Conservation (phyloP, 352 stramenopile genomes). For the Peronosclerospora sorghi region DNA sequence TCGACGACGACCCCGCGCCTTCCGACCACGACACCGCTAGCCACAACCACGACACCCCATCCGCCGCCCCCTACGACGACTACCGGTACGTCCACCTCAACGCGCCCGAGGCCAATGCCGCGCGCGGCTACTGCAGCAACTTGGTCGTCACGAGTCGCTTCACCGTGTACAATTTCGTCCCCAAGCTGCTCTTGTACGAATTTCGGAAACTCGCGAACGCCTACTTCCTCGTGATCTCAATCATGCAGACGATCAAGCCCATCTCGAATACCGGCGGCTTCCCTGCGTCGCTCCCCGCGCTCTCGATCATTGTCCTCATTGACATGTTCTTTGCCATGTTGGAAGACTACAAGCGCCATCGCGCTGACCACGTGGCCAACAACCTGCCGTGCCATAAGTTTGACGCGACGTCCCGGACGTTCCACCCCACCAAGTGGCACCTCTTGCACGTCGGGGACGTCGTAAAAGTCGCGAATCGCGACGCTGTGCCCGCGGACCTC, state of each 20-base stretch:
- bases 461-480: slow-evolving; percentile 83
- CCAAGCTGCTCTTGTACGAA: slow-evolving; percentile 86
- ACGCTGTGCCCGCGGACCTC: slow-evolving; percentile 79
- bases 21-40: neutral
- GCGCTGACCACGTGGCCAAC: slow-evolving; percentile 81
- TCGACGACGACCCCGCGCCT: slow-evolving; percentile 12
- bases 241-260: slow-evolving; percentile 85
- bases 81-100: slow-evolving; percentile 75
- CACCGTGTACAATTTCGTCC: slow-evolving; percentile 85
- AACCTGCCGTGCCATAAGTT: slow-evolving; percentile 52
- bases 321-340: slow-evolving; percentile 87
- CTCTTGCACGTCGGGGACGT: slow-evolving; percentile 81
- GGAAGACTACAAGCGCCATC: slow-evolving; percentile 86
- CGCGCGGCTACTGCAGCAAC: slow-evolving; percentile 59
- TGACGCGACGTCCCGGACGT: slow-evolving; percentile 20
- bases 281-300: slow-evolving; percentile 78
- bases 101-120: slow-evolving; percentile 40
- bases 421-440: slow-evolving; percentile 66
- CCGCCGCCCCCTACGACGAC: slow-evolving; percentile 3
- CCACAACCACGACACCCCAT: too few species aligned
- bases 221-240: slow-evolving; percentile 89
- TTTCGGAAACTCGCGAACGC: slow-evolving; percentile 89
- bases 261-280: slow-evolving; percentile 90
- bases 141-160: slow-evolving; percentile 86
- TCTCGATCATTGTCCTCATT: slow-evolving; percentile 90